phyloP scores from a whole-genome alignment of 148 eudicot species.

The Arctostaphylos glauca region DNA sequence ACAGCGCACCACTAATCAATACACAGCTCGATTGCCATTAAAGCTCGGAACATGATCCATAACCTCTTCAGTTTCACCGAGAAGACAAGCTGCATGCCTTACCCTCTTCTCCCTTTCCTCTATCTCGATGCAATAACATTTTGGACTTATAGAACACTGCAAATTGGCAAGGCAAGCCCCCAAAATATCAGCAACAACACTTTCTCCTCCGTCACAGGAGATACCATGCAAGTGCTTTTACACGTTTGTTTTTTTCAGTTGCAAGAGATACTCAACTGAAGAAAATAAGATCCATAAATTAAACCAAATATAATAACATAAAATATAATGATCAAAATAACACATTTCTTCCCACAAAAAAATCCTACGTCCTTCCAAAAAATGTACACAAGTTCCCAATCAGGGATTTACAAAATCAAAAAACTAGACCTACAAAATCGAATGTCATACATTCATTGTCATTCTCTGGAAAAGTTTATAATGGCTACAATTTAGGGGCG shows the following conservation, averaged over 20 bases:
- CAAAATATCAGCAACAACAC: not conserved
- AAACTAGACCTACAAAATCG: not conserved
- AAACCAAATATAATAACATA: no score
- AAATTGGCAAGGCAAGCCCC: slow-evolving; percentile 15
- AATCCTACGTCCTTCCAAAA: not conserved
- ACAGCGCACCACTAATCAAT: slow-evolving; percentile 28
- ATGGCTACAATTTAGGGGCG: not conserved
- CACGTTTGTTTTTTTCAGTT: no score
- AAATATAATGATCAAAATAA: not conserved
- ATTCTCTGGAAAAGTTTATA: not conserved
- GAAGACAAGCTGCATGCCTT: not conserved
- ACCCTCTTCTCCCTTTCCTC: slow-evolving; percentile 13
- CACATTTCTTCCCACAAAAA: not conserved
- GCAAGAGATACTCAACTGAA: no score
- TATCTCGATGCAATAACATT: not conserved
- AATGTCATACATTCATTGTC: not conserved
- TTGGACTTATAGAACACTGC: not conserved
- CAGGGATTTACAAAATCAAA: not conserved
- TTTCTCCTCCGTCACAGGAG: no score
- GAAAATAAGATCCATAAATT: no score
- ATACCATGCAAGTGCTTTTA: no score
- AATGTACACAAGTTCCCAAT: not conserved
- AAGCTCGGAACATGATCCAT: not conserved
- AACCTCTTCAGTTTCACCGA: slow-evolving; percentile 8
- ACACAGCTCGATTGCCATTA: not conserved